phyloP scores from a whole-genome alignment of 1,284 basidiomycete species.

The Mycocalia duriaeana region DNA sequence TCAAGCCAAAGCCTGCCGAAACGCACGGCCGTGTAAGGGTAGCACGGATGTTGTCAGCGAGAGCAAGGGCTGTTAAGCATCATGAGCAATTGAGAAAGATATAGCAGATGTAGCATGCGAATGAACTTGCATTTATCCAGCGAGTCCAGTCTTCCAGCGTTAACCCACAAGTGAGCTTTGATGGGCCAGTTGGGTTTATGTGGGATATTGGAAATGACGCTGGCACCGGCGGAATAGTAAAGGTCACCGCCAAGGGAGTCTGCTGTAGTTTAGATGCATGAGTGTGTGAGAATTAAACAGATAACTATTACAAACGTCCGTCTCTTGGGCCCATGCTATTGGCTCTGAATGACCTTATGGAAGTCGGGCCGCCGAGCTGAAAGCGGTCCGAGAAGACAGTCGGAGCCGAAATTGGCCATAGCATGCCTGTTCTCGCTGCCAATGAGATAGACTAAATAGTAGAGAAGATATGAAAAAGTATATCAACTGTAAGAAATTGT shows the following conservation, averaged over 20 bases:
- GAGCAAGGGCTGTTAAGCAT: slow-evolving; percentile 29
- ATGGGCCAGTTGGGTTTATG: slow-evolving; percentile 82
- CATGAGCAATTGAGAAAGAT: neutral
- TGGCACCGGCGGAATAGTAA: slow-evolving; percentile 81
- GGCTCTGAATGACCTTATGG: slow-evolving; percentile 79
- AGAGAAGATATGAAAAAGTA: slow-evolving; percentile 1
- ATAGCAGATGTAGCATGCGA: slow-evolving; percentile 1
- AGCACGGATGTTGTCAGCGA: slow-evolving; percentile 33
- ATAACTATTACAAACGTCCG: slow-evolving; percentile 45
- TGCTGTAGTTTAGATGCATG: slow-evolving; percentile 26
- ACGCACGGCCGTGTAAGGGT: slow-evolving; percentile 53
- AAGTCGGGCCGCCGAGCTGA: slow-evolving; percentile 92
- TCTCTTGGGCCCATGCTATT: slow-evolving; percentile 86
- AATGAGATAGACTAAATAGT: slow-evolving; percentile 57
- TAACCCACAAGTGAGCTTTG: slow-evolving; percentile 82
- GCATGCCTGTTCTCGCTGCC: slow-evolving; percentile 55
- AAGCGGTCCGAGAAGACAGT: slow-evolving; percentile 81
- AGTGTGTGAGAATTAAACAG: neutral
- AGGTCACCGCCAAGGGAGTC: slow-evolving; percentile 89
- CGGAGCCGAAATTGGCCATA: slow-evolving; percentile 47
- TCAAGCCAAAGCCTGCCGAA: slow-evolving; percentile 84
- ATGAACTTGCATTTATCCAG: slow-evolving; percentile 50
- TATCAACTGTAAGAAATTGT: neutral
- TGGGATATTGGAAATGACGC: slow-evolving; percentile 79
- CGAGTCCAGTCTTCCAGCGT: slow-evolving; percentile 78